Conservation (phyloP, 495 filamentous ascomycete species). For the Parathielavia hyrcaniae region DNA sequence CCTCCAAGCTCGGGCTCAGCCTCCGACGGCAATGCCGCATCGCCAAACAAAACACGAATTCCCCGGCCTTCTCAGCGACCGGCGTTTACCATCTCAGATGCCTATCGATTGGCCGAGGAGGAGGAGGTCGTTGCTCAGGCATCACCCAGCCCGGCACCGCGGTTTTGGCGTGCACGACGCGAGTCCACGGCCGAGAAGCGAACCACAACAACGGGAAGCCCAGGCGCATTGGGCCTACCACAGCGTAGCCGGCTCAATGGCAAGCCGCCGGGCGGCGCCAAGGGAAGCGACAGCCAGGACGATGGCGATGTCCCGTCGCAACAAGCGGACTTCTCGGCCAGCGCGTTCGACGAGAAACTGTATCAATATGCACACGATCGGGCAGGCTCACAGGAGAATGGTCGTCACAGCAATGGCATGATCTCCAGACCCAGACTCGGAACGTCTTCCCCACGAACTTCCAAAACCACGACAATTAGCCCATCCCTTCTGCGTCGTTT, state of each 20-base stretch:
- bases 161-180: slow-evolving; percentile 32
- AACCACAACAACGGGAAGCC: slow-evolving; percentile 17
- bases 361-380: slow-evolving; percentile 22
- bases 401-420: slow-evolving; percentile 27
- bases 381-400: slow-evolving; percentile 19
- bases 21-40: slow-evolving; percentile 23
- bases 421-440: slow-evolving; percentile 31
- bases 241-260: not conserved
- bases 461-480: slow-evolving; percentile 12
- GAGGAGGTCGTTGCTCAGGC: slow-evolving; percentile 37
- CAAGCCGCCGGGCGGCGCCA: slow-evolving; percentile 2
- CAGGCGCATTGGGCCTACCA: slow-evolving; percentile 7
- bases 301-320: slow-evolving; percentile 11
- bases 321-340: slow-evolving; percentile 26
- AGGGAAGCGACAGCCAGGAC: slow-evolving; percentile 18
- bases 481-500: slow-evolving; percentile 25
- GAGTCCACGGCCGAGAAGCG: slow-evolving; percentile 24
- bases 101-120: slow-evolving; percentile 41
- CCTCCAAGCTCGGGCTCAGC: slow-evolving; percentile 13
- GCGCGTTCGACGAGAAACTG: slow-evolving; percentile 30
- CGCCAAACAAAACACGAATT: slow-evolving; percentile 36
- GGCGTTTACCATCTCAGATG: slow-evolving; percentile 36
- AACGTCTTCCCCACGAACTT: slow-evolving; percentile 18
- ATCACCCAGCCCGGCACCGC: slow-evolving; percentile 46
- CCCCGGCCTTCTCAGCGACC: slow-evolving; percentile 32